Base-by-base conservation (phyloP, 148 eudicot species). In the Persicaria tinctoria region DNA sequence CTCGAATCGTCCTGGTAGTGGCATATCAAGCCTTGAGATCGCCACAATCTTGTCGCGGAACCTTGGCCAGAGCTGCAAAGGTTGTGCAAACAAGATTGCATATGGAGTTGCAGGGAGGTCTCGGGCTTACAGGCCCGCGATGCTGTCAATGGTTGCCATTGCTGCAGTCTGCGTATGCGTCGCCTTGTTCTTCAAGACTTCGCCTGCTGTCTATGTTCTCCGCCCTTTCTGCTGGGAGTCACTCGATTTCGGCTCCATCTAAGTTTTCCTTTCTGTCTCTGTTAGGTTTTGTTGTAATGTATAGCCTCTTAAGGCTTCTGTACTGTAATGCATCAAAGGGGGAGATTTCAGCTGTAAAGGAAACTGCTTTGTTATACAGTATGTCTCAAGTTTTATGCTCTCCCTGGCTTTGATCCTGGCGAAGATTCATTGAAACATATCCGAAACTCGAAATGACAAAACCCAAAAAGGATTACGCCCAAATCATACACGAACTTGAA, bases 151-250 rank as follows among this genome's bases (percentile, higher is more conserved):
- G 89, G 93, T 91, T 55, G 88, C 90, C 49, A 82, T 93, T 73
- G 98, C 97, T 17, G 94, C 97, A 45, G 98, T 93, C 23, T 93
- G 98, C 73, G 98, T 89, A 12, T 93, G 98, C 66, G 98, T 93
- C 74, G 88, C 93, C 80, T 68, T 93, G 46, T 75, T 91, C 79
- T 82, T 86, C 59, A 81, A 92, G 72, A 88, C 94, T 49, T 74
- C 85, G 73, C 92, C 92, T 0, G 78, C 86, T 5, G 87, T 85
- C 45, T 74, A 72, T 14, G 82, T 74, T 53, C 77, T 73, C 53
- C 78, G 54, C 14, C 89, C 93, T 6, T 86, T 86, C 77, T 75
- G 59, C 63, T 93, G 98, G 98, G 98, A 89, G 68, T 82, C 79
- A 64, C 76, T 93, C 79, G 70, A 68, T 59, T 93, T 66, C 64